phyloP scores from a whole-genome alignment of 495 filamentous ascomycete species.

The Daldinia concentrica region DNA sequence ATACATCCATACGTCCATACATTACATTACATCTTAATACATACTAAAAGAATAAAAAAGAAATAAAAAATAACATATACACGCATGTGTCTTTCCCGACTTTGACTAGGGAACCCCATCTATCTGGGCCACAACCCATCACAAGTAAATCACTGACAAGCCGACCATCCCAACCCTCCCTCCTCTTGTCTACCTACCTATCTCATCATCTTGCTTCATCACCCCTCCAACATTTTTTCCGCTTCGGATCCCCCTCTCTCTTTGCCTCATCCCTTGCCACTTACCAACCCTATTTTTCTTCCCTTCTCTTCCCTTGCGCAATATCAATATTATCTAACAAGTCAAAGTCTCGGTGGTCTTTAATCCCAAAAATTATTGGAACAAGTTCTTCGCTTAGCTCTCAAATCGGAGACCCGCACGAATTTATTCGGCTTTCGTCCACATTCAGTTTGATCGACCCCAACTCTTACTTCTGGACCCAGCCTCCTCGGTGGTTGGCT shows the following conservation, averaged over 20 bases:
- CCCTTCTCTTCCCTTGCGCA: constrained; percentile 15
- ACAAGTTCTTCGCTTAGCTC: constrained; percentile 25
- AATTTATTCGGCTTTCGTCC: constrained; percentile 33
- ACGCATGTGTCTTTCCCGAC: constrained; percentile 30
- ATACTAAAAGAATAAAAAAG: neutral
- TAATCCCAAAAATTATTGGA: constrained; percentile 13
- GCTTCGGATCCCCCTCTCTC: constrained; percentile 13
- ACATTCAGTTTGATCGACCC: constrained; percentile 45
- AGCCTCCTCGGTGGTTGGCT: constrained; percentile 45
- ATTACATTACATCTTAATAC: constrained; percentile 3
- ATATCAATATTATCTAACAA: constrained; percentile 22
- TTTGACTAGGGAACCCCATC: constrained; percentile 42
- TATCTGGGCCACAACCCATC: constrained; percentile 33
- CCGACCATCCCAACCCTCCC: constrained; percentile 40
- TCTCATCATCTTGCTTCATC: constrained; percentile 47
- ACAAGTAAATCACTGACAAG: constrained; percentile 40
- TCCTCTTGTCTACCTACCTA: constrained; percentile 38
- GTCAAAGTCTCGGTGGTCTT: constrained; percentile 8
- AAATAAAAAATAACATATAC: neutral
- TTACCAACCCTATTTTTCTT: constrained; percentile 8
- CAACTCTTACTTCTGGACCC: constrained; percentile 46
- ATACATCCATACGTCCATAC: neutral
- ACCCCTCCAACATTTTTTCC: constrained; percentile 36
- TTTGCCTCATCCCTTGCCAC: constrained; percentile 33
- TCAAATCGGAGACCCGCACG: constrained; percentile 32